Percentiles rank a stretch among this genome's conserved stretches.
Evolutionary conservation across 2,329 filamentous ascomycete species (phyloP).

Genomic region (Raffaelea ambrosiae): DNA sequence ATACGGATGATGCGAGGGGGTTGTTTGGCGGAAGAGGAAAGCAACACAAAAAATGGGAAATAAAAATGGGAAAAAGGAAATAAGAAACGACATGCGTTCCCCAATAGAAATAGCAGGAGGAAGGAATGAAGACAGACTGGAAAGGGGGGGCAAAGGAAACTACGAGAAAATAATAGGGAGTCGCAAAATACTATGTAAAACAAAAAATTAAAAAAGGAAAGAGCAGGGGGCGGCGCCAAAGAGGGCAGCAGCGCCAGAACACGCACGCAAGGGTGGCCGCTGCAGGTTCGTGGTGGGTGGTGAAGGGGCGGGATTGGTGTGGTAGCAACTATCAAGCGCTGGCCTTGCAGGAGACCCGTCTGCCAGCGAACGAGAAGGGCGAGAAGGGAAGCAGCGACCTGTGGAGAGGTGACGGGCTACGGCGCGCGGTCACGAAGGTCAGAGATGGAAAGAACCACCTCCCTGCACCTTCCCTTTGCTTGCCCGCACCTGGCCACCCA

Average conservation of each 20-base stretch:
- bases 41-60: no score
- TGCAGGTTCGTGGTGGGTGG: neutral
- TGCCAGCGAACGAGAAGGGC: neutral
- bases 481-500: no score
- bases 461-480: neutral
- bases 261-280: neutral
- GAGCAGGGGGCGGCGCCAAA: neutral
- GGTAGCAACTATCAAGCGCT: conserved; percentile 3
- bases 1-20: no score
- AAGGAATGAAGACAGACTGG: no score
- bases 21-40: no score
- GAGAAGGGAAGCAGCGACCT: no score
- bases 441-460: neutral
- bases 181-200: conserved; percentile 3
- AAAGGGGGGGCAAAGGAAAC: neutral
- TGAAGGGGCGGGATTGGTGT: neutral
- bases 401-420: no score
- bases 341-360: neutral
- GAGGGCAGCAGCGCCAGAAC: neutral
- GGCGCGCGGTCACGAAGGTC: no score
- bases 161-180: conserved; percentile 3
- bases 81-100: no score
- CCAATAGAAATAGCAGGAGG: no score
- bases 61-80: no score
- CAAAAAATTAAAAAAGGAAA: conserved; percentile 2